These are phyloP conservation scores for Asterionellopsis glacialis DNA, from an alignment of 108 stramenopile genomes.

Conservation along the genomic window DNA sequence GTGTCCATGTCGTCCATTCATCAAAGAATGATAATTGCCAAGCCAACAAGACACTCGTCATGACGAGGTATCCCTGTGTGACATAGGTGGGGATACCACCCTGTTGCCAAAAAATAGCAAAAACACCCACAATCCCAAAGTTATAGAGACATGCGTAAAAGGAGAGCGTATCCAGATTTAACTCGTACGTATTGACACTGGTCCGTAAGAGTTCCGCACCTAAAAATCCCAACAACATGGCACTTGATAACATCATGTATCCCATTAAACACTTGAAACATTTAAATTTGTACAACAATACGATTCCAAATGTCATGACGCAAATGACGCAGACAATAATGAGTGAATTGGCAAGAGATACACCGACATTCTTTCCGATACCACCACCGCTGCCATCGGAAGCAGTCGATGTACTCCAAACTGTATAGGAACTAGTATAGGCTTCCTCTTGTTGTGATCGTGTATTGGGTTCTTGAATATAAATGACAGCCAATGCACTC, in stretches of 20 bases:
- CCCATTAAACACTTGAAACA: constrained; percentile 85
- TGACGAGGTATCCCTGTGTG: constrained; percentile 88
- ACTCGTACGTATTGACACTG: constrained; percentile 68
- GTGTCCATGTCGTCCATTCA: constrained; percentile 94
- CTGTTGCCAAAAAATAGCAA: constrained; percentile 89
- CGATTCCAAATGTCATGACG: constrained; percentile 88
- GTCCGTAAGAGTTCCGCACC: constrained; percentile 62
- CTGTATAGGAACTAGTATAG: constrained; percentile 47
- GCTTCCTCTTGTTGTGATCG: constrained; percentile 46
- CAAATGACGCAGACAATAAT: constrained; percentile 86
- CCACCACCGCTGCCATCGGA: constrained; percentile 19
- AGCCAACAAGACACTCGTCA: constrained; percentile 87
- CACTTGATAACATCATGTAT: constrained; percentile 82
- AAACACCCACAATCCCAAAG: constrained; percentile 86
- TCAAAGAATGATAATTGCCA: constrained; percentile 92
- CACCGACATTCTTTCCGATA: constrained; percentile 52
- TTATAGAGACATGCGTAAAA: constrained; percentile 87
- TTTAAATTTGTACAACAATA: constrained; percentile 83
- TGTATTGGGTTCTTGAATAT: constrained; percentile 63
- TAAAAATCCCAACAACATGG: constrained; percentile 83
- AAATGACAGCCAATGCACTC: constrained; percentile 57
- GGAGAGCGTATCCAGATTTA: constrained; percentile 76
- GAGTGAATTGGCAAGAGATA: constrained; percentile 83
- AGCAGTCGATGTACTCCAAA: constrained; percentile 31
- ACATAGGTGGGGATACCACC: constrained; percentile 76